Percentiles rank a stretch among this genome's conserved stretches.
These are phyloP conservation scores for Sergeia podlipaevii DNA, from an alignment of 208 protist genomes.

Conservation along the genomic window DNA sequence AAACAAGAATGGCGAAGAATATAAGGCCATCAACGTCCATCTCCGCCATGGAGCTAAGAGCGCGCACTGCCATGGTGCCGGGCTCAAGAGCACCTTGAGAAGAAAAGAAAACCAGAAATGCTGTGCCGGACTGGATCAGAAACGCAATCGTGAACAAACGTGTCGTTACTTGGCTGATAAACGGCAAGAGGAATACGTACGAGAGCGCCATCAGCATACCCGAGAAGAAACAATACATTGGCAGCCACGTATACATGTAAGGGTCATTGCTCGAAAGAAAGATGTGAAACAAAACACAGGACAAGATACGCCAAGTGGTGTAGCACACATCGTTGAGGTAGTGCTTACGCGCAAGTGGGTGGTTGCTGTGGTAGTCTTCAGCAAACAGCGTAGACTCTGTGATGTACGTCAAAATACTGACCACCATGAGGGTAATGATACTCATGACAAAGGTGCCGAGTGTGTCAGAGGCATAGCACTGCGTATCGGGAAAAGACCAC, in stretches of 20 bases:
- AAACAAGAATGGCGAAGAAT: too few relatives aligned
- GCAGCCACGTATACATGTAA: slow-evolving; percentile 11
- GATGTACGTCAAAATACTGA: slow-evolving; percentile 10
- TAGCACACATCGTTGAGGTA: slow-evolving; percentile 2
- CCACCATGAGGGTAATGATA: neutral
- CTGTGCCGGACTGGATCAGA: slow-evolving; percentile 1
- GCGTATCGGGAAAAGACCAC: slow-evolving; percentile 11
- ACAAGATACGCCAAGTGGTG: slow-evolving; percentile 10
- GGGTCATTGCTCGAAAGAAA: slow-evolving; percentile 8
- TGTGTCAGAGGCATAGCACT: slow-evolving; percentile 6
- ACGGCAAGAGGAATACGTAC: slow-evolving; percentile 23
- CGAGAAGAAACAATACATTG: slow-evolving; percentile 17
- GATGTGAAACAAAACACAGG: slow-evolving; percentile 22
- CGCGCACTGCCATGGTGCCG: too few relatives aligned
- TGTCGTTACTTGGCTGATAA: slow-evolving; percentile 10
- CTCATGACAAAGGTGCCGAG: slow-evolving; percentile 7
- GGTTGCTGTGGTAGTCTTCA: slow-evolving; percentile 9
- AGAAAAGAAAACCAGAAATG: slow-evolving; percentile 15
- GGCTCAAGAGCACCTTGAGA: neutral
- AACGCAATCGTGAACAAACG: slow-evolving; percentile 12
- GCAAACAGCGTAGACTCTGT: slow-evolving; percentile 5
- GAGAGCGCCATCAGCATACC: slow-evolving; percentile 3
- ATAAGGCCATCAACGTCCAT: slow-evolving; percentile 20
- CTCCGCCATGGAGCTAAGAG: neutral
- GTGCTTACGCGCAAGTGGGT: slow-evolving; percentile 22